Base-by-base conservation (phyloP, 345 rosid genomes). In the Eucalyptus viminalis region DNA sequence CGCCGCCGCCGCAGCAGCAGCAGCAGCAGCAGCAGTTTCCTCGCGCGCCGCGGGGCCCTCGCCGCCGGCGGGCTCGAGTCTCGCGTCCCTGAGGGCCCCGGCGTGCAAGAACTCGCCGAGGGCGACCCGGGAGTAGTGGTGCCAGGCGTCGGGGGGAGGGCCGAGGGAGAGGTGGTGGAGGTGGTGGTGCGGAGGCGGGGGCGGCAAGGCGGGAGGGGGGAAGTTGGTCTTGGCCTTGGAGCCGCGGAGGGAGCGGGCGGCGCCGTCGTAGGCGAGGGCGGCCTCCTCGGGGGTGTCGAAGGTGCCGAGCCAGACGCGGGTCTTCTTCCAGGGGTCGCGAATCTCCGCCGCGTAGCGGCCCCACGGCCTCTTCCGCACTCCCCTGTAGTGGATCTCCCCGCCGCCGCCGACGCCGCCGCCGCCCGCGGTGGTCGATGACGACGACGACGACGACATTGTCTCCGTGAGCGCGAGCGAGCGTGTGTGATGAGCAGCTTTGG, bases 301-400 rank as follows among this genome's bases (percentile, higher is more conserved):
- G 87, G 99, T 97, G 49, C 99, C 99, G 88, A 97, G 90, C 99
- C 99, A 97, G 85, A 97, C 98, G 88, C 99, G 92, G 17, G 98
- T 95, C 90, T 97, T 97, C 94, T 96, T 97, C 98, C 99, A 96
- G 1, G 99, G 99, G 92, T 96, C 99, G 51, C 99, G 96, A 87
- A 97, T 97, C 94, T 97, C 99, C 1, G 99, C 99, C 1, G 99
- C 99, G 92, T 96, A 97, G 34, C 99, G 95, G 6, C 99, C 99
- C 99, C 99, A 97, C 14, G 99, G 99, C 91, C 99, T 92, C 97
- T 97, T 97, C 58, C 99, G 69, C n/a, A 97, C 99, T 24, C 99
- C 99, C 72, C 98, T 91, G 95, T 95, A 97, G 93, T 96, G 99
- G 54, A 94, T 97, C 87, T 96, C 98, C 16, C 95, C 92, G 37